phyloP scores from a whole-genome alignment of 257 asterid species.

The Sherardia arvensis region DNA sequence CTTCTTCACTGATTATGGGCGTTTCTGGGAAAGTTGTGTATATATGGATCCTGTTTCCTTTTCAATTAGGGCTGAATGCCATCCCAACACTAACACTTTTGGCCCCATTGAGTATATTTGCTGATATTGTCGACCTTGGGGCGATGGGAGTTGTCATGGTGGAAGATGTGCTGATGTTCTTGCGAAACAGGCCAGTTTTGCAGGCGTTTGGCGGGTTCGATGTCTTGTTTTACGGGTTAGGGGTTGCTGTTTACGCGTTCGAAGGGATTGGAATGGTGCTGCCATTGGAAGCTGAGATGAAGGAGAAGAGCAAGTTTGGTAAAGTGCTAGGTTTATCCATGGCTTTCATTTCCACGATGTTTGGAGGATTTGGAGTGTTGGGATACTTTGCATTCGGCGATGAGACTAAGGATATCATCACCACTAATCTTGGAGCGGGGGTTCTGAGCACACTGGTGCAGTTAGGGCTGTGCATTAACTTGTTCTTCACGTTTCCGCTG shows the following conservation, averaged over 20 bases:
- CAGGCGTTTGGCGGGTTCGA: slow-evolving; percentile 61
- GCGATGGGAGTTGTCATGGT: slow-evolving; percentile 85
- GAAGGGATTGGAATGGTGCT: slow-evolving; percentile 88
- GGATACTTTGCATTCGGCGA: slow-evolving; percentile 84
- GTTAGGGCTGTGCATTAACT: slow-evolving; percentile 55
- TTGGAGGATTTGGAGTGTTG: slow-evolving; percentile 52
- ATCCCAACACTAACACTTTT: slow-evolving; percentile 62
- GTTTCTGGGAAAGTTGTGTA: slow-evolving; percentile 42
- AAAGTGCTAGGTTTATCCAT: slow-evolving; percentile 48
- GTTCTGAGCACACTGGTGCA: slow-evolving; percentile 53
- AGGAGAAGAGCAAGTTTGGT: slow-evolving; percentile 57
- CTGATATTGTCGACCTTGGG: slow-evolving; percentile 66
- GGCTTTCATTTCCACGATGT: slow-evolving; percentile 63
- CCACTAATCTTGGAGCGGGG: slow-evolving; percentile 76
- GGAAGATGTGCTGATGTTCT: slow-evolving; percentile 47
- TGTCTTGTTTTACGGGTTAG: slow-evolving; percentile 68
- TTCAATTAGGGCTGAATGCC: slow-evolving; percentile 75
- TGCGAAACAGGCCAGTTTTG: slow-evolving; percentile 40
- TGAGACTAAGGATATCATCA: slow-evolving; percentile 62
- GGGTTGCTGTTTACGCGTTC: slow-evolving; percentile 80
- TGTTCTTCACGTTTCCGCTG: slow-evolving; percentile 64
- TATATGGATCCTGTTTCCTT: slow-evolving; percentile 75
- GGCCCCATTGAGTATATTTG: slow-evolving; percentile 84
- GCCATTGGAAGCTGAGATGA: slow-evolving; percentile 72
- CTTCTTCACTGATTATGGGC: slow-evolving; percentile 34